Evolutionary conservation across 1,284 basidiomycete genomes (phyloP).

Genomic region (Puccinia triticina): DNA sequence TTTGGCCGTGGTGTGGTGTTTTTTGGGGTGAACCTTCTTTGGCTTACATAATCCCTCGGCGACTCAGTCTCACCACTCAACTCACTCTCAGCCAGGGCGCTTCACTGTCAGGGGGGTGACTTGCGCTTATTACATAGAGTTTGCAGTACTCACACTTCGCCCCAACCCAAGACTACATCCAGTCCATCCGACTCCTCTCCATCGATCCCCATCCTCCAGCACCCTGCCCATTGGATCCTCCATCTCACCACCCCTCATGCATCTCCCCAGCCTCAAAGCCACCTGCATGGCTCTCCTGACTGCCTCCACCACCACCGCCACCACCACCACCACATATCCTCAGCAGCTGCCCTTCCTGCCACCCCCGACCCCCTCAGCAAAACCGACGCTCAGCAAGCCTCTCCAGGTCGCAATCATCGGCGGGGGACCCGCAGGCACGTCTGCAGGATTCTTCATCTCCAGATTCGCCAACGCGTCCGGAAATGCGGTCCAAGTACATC

Average conservation of each 20-base stretch:
- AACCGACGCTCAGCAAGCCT: not conserved
- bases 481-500: slow-evolving; percentile 14
- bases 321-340: not conserved
- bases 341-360: slow-evolving; percentile 4
- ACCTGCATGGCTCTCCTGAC: not conserved
- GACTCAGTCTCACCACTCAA: too few species aligned
- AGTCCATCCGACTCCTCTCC: too few species aligned
- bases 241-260: not conserved
- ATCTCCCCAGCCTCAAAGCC: not conserved
- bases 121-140: too few species aligned
- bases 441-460: slow-evolving; percentile 82
- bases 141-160: too few species aligned
- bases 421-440: slow-evolving; percentile 80
- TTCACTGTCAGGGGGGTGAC: too few species aligned
- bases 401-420: slow-evolving; percentile 75
- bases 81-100: too few species aligned
- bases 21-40: too few species aligned
- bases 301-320: too few species aligned
- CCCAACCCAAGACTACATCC: too few species aligned
- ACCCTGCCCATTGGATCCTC: not conserved
- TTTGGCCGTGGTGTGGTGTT: too few species aligned
- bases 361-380: not conserved
- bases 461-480: slow-evolving; percentile 49
- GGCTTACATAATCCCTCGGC: too few species aligned
- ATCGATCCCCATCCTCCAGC: too few species aligned